Evolutionary conservation across 495 filamentous ascomycete species (phyloP).

Genomic region (Jackrogersella multiformis): DNA sequence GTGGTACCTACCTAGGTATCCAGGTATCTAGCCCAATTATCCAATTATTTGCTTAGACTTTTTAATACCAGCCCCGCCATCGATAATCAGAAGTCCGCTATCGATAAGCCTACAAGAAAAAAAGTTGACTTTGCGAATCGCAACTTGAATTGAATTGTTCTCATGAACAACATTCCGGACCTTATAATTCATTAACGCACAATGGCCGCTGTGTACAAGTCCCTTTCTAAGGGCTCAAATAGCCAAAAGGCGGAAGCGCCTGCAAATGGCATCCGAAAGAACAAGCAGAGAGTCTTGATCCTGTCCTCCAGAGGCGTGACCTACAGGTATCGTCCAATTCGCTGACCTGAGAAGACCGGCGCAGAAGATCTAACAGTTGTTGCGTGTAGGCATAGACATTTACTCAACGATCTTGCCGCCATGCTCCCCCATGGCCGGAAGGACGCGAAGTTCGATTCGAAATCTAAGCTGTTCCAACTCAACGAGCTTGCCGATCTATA

Average conservation of each 20-base stretch:
- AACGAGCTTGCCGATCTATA: slow-evolving; percentile 98
- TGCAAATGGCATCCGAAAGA: slow-evolving; percentile 52
- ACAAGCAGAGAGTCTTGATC: slow-evolving; percentile 86
- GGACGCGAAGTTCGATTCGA: slow-evolving; percentile 96
- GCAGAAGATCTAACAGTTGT: slow-evolving; percentile 16
- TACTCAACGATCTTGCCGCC: slow-evolving; percentile 86
- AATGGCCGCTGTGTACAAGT: slow-evolving; percentile 97
- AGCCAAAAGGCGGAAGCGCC: slow-evolving; percentile 55
- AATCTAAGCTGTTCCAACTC: slow-evolving; percentile 90
- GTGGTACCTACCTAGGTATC: too few relatives aligned
- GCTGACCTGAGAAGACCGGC: background rate
- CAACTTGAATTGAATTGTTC: slow-evolving; percentile 16
- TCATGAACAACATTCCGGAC: background rate
- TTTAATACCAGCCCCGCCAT: slow-evolving; percentile 18
- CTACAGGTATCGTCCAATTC: slow-evolving; percentile 66
- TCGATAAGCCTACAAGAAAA: slow-evolving; percentile 39
- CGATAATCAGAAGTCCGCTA: slow-evolving; percentile 20
- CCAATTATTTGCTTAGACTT: slow-evolving; percentile 5
- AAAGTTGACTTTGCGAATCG: slow-evolving; percentile 37
- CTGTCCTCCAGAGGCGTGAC: slow-evolving; percentile 90
- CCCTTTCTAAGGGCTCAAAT: slow-evolving; percentile 75
- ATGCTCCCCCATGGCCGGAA: slow-evolving; percentile 92
- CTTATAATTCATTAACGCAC: slow-evolving; percentile 35
- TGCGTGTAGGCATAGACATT: slow-evolving; percentile 78
- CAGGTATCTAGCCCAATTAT: too few relatives aligned